Base-by-base conservation (phyloP, 2,329 filamentous ascomycete genomes). In the Monilinia laxa region DNA sequence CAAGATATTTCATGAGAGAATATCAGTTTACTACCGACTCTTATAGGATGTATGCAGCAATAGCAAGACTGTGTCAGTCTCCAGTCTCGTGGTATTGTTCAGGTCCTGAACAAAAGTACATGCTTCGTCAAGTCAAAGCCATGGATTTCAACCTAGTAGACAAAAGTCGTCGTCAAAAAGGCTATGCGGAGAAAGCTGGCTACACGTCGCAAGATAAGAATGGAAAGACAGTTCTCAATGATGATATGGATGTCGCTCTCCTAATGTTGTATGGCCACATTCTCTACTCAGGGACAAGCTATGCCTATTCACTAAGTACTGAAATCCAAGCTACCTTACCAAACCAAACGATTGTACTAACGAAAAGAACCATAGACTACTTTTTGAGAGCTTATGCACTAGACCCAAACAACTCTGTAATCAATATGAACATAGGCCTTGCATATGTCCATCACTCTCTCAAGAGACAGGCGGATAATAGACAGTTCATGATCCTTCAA, bases 211-310 rank as follows among this genome's bases (percentile, higher is more conserved):
- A 69, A 60, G 78, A 80, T 57, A 76, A 76, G 28, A 73, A 76
- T 54, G 75, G 76, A 63, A 71, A 74, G 69, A 53, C 69, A 7
- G 66, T 75, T 12, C 65, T 75, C 35, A 77, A 76, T 49, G 59
- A 70, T 7, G 75, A 77, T 59, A 71, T 96, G 69, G 93, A 98
- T 76, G 85, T 93, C 10, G 90, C 89, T 35, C 82, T 98, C 12
- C 84, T 99, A 16, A 90, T 93, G 76, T 84, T 97, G 0, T 98
- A 97, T 75, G 95, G 91, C 0, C 91, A 98, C 75, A 92, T 97
- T 68, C 83, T 97, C 6, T 93, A 92, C 73, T 89, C 89, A 0
- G 92, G 92, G 3, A 91, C 89, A 60, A 92, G 89, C 71, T 96
- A 95, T 78, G 87, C 88, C 18, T 91, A 90, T 73, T 91, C 95